These are phyloP conservation scores for Acacia melanoxylon DNA, from an alignment of 306 rosid species.

Conservation along the genomic window DNA sequence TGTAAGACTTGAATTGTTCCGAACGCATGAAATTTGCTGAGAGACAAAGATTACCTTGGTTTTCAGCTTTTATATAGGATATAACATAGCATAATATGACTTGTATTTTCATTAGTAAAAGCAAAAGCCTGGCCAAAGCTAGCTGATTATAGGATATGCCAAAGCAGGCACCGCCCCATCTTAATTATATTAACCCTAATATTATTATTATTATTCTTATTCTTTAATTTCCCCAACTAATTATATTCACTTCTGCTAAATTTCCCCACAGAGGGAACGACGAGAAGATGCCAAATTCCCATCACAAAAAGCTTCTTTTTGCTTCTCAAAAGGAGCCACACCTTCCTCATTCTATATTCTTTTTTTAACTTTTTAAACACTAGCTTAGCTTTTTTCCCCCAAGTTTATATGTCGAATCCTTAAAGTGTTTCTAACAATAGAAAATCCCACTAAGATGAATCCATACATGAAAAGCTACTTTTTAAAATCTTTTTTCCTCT, in stretches of 20 bases:
- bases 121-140: constrained; percentile 3
- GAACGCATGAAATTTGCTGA: background rate
- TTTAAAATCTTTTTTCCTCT: constrained; percentile 33
- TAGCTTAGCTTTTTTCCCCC: constrained; percentile 13
- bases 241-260: constrained; percentile 20
- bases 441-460: constrained; percentile 64
- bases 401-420: constrained; percentile 53
- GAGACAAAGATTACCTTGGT: background rate
- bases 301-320: constrained; percentile 46
- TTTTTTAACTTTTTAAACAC: background rate
- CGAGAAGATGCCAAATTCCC: constrained; percentile 66
- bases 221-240: background rate
- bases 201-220: background rate
- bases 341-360: constrained; percentile 44
- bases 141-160: background rate
- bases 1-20: background rate
- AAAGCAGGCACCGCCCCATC: constrained; percentile 56
- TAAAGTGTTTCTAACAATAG: constrained; percentile 69
- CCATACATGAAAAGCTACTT: constrained; percentile 61
- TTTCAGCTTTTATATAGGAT: background rate
- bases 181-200: background rate
- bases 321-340: constrained; percentile 41
- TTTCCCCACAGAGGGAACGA: constrained; percentile 33
- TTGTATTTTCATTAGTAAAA: constrained; percentile 22
- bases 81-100: constrained; percentile 16